phyloP scores from a whole-genome alignment of 139 green algal genomes.

The Dunaliella sp. region DNA sequence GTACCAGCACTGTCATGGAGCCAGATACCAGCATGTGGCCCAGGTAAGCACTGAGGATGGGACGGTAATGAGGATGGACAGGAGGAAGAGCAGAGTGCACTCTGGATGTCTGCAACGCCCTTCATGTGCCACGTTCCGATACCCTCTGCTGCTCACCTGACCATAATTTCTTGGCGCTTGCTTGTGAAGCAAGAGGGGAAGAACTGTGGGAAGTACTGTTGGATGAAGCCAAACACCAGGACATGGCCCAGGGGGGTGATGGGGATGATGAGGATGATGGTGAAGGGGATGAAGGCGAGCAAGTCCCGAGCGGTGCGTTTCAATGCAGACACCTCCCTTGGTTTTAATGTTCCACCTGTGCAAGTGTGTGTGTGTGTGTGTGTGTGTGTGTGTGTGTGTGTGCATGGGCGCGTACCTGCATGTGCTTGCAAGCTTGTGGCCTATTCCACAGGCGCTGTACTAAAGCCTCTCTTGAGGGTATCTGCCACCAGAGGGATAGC shows the following conservation, averaged over 20 bases:
- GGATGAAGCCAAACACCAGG: constrained; percentile 95
- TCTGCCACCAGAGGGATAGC: too few relatives aligned
- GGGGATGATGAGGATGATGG: constrained; percentile 96
- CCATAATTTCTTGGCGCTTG: constrained; percentile 78
- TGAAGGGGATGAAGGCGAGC: constrained; percentile 93
- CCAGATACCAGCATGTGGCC: too few relatives aligned
- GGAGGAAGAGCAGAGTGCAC: too few relatives aligned
- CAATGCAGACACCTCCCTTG: constrained; percentile 87
- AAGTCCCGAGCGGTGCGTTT: constrained; percentile 89
- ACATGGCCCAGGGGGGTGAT: constrained; percentile 97
- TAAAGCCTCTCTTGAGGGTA: too few relatives aligned
- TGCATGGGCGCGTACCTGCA: not conserved
- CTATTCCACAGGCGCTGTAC: too few relatives aligned
- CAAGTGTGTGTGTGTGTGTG: not conserved
- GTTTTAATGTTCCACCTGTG: constrained; percentile 79
- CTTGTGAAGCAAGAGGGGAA: constrained; percentile 95
- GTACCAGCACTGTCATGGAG: not conserved
- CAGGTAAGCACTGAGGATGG: too few relatives aligned
- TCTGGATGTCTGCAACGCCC: not conserved
- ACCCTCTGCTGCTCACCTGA: constrained; percentile 30
- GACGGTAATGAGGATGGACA: too few relatives aligned
- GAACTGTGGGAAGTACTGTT: constrained; percentile 95
- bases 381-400: not conserved
- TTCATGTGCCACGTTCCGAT: not conserved
- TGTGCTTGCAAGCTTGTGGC: not conserved